Evolutionary conservation across 768 basidiomycete genomes (phyloP), one percentile per base, ranked within the genome.

Genomic region (Lactarius akahatsu): DNA sequence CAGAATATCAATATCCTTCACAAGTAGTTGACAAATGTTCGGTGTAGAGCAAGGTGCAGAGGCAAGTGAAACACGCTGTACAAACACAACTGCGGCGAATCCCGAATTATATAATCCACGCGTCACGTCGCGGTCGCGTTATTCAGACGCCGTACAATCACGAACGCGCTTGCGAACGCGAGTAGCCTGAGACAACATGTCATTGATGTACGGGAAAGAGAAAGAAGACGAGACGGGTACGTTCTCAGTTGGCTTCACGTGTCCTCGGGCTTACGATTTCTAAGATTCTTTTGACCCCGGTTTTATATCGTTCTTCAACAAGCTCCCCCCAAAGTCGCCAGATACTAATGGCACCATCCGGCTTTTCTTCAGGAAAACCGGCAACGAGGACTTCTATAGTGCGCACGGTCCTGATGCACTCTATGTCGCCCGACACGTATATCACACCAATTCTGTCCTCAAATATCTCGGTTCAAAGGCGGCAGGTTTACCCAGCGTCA

Each of bases 361-460:
- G 15, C 85, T 99, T 18, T 98, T 98, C 75, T 86, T 89, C 72
- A 87, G 94, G 30, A 76, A 79, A 34, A 74, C 73, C 2, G 74
- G 76, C 50, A 66, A 70, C 38, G 83, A 82, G 71, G 87, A 91
- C 18, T 98, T 84, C 77, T 98, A 93, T 78, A 86, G 88, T n/a
- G 89, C 87, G 1, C 94, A 98, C 73, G 95, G 94, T 0, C 78
- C 85, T 5, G 96, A 98, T 76, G 96, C 96, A 0, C 79, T 85
- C n/a, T 94, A 87, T 70, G 86, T 96, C 69, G 96, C 96, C 5
- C 81, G 86, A 23, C 83, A 92, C 71, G 87, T 91, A 61, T 94
- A 86, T 71, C 89, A 85, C 63, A 99, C 97, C 2, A 91, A 92
- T 72, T 89, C 92, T 1, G 95, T 98, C 65, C 83, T 99, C 77